Evolutionary conservation across 208 protist genomes (phyloP).

Genomic region (Spongospora subterranea): DNA sequence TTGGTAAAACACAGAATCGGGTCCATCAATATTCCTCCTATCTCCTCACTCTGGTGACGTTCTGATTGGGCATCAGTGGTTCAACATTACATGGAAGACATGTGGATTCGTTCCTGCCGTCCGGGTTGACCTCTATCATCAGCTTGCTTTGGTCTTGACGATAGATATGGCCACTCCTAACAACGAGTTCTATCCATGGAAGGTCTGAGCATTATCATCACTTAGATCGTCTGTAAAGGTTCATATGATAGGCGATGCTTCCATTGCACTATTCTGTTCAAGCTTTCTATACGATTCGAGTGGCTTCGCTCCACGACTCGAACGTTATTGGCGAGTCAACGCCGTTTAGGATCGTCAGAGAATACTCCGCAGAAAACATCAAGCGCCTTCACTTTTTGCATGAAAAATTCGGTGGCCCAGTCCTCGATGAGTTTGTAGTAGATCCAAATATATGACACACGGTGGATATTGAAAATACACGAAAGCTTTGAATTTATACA

Average conservation of each 20-base stretch:
- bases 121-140: slow-evolving; percentile 2
- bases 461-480: not conserved
- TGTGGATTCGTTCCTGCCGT: slow-evolving; percentile 1
- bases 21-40: not conserved
- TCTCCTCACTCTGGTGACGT: not conserved
- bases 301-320: slow-evolving; percentile 12
- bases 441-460: not conserved
- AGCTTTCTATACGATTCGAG: slow-evolving; percentile 12
- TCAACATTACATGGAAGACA: not conserved
- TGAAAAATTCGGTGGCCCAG: not conserved
- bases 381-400: not conserved
- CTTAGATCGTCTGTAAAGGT: too few relatives aligned
- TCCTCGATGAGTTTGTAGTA: not conserved
- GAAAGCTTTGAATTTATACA: not conserved
- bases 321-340: slow-evolving; percentile 25
- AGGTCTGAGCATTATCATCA: not conserved
- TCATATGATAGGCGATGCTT: not conserved
- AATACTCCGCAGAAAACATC: slow-evolving; percentile 10
- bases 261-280: slow-evolving; percentile 6
- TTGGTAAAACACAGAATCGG: not conserved
- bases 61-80: not conserved
- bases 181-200: not conserved
- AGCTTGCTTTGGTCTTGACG: not conserved
- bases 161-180: slow-evolving; percentile 34
- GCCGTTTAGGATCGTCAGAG: not conserved